Percentiles rank a stretch among this genome's conserved stretches.
These are phyloP conservation scores for Artemisia tridentata DNA, from an alignment of 129 eudicot species.

Conservation along the genomic window DNA sequence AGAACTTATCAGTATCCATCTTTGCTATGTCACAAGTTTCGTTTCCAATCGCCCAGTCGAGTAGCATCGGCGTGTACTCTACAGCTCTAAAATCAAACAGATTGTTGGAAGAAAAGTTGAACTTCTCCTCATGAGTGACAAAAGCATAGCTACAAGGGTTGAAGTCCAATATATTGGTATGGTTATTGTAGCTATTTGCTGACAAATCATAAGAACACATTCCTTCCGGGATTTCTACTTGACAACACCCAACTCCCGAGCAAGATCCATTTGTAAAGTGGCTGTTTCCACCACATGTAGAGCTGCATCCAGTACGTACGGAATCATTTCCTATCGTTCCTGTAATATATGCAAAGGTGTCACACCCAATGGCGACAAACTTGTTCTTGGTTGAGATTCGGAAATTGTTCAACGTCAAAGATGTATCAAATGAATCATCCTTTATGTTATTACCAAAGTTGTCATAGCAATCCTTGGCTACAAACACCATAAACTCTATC, in stretches of 20 bases:
- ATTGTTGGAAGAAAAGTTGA: slow-evolving; percentile 1
- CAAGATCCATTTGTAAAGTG: slow-evolving; percentile 24
- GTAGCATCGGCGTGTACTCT: background rate
- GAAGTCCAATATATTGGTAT: background rate
- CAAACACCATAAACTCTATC: background rate
- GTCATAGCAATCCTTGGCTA: slow-evolving; percentile 22
- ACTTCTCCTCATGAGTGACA: slow-evolving; percentile 9
- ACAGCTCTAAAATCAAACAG: background rate
- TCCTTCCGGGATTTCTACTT: slow-evolving; percentile 22
- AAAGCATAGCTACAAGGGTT: slow-evolving; percentile 43
- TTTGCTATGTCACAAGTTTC: background rate
- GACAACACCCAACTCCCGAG: slow-evolving; percentile 38
- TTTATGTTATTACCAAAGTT: background rate
- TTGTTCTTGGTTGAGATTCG: slow-evolving; percentile 24
- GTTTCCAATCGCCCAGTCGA: background rate
- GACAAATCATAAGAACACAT: background rate
- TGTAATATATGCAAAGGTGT: background rate
- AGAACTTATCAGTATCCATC: background rate
- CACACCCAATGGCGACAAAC: slow-evolving; percentile 32
- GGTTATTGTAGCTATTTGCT: slow-evolving; percentile 15
- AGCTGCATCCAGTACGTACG: slow-evolving; percentile 15
- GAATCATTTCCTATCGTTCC: background rate
- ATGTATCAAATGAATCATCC: background rate
- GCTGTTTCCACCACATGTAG: background rate
- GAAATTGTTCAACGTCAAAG: background rate